Conservation (phyloP, 2,329 filamentous ascomycete species). For the Trichoderma sp. region DNA sequence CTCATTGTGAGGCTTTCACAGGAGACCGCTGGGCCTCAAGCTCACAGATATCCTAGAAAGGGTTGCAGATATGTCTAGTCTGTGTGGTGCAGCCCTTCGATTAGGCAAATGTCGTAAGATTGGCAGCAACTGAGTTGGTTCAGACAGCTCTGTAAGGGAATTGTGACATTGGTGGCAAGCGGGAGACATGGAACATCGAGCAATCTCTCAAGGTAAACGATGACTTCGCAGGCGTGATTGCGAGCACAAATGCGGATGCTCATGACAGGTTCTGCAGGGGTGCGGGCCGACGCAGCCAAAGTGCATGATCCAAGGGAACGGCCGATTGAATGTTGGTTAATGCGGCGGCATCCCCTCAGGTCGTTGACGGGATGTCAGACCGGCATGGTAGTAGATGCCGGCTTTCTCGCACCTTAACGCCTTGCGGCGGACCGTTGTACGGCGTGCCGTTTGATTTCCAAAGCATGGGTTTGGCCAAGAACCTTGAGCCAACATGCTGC, state of each 20-base stretch:
- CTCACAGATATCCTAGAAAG: neutral
- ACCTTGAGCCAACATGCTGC: conserved; percentile 1
- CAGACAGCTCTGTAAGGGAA: neutral
- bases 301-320: neutral
- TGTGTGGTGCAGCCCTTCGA: neutral
- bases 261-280: neutral
- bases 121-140: neutral
- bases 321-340: neutral
- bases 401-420: conserved; percentile 31
- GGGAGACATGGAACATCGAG: neutral
- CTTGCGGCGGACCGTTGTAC: conserved; percentile 20
- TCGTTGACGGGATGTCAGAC: neutral
- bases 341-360: neutral
- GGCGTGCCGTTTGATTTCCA: conserved; percentile 26
- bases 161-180: neutral
- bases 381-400: conserved; percentile 27
- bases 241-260: neutral
- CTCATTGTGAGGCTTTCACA: neutral
- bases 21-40: neutral
- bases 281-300: neutral
- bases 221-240: neutral
- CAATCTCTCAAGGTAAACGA: neutral
- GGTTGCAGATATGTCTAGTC: neutral
- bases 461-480: neutral
- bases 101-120: neutral